phyloP scores from a whole-genome alignment of 352 stramenopile species.

The Pythium aquatile region DNA sequence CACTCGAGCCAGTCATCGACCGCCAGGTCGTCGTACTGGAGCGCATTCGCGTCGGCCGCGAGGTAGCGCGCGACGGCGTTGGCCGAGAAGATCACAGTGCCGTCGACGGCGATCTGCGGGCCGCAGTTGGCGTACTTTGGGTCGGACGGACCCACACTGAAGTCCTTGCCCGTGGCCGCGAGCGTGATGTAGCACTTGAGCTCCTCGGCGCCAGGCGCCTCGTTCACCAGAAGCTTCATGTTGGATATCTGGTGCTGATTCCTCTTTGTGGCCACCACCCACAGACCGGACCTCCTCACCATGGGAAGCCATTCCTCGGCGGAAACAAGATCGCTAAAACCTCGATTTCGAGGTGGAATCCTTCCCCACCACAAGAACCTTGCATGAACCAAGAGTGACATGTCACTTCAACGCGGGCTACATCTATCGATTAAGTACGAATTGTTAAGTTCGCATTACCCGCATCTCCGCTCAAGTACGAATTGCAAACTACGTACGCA shows the following conservation, averaged over 20 bases:
- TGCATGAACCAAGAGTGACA: neutral
- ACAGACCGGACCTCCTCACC: neutral
- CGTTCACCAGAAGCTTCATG: constrained; percentile 73
- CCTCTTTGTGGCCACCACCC: neutral
- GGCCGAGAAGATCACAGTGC: constrained; percentile 64
- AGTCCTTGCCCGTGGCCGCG: constrained; percentile 42
- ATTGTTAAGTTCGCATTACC: neutral
- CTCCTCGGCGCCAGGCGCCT: constrained; percentile 60
- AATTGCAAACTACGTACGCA: neutral
- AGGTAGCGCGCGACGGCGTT: constrained; percentile 81
- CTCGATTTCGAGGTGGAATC: constrained; percentile 15
- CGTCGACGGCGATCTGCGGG: constrained; percentile 48
- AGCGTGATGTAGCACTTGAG: constrained; percentile 83
- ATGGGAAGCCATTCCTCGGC: constrained; percentile 5
- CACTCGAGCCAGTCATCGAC: constrained; percentile 86
- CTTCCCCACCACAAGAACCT: constrained; percentile 29
- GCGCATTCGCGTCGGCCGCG: constrained; percentile 32
- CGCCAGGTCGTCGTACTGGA: constrained; percentile 69
- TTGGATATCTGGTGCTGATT: neutral
- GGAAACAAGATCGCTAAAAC: constrained; percentile 21
- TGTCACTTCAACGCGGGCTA: constrained; percentile 12
- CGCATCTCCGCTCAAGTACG: neutral
- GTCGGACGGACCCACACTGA: constrained; percentile 50
- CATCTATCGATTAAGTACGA: constrained; percentile 13
- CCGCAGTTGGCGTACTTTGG: constrained; percentile 58